phyloP scores from a whole-genome alignment of 1,284 basidiomycete species.

The Trichosporon inkin region DNA sequence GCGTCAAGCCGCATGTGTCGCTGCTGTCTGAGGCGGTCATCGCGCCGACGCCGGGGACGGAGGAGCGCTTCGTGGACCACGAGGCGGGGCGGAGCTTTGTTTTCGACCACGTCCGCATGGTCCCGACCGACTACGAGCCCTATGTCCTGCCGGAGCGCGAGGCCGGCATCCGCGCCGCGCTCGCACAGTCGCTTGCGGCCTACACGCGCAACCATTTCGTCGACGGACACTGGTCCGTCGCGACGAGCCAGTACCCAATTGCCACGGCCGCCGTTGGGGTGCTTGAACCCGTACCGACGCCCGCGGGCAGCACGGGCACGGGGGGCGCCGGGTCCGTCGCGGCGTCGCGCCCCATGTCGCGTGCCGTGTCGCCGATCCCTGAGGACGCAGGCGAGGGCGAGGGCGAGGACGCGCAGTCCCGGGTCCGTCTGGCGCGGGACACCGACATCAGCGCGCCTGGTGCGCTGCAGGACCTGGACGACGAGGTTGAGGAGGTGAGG shows the following conservation, averaged over 20 bases:
- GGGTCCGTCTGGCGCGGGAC: background rate
- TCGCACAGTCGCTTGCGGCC: slow-evolving; percentile 63
- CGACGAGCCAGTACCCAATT: slow-evolving; percentile 49
- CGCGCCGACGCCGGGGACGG: slow-evolving; percentile 30
- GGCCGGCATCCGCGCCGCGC: slow-evolving; percentile 66
- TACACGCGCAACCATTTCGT: slow-evolving; percentile 73
- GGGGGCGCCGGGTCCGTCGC: background rate
- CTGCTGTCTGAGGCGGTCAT: slow-evolving; percentile 39
- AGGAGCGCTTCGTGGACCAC: slow-evolving; percentile 75
- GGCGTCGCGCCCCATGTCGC: background rate
- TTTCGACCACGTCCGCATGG: slow-evolving; percentile 75
- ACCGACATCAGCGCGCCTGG: slow-evolving; percentile 33
- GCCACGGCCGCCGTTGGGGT: slow-evolving; percentile 9
- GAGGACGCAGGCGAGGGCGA: slow-evolving; percentile 11
- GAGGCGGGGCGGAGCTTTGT: slow-evolving; percentile 68
- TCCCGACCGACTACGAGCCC: slow-evolving; percentile 59
- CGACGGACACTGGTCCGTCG: slow-evolving; percentile 68
- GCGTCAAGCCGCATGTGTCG: slow-evolving; percentile 30
- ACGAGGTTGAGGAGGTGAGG: slow-evolving; percentile 29
- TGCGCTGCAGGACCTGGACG: slow-evolving; percentile 33
- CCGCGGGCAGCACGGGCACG: background rate
- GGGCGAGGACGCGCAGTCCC: slow-evolving; percentile 5
- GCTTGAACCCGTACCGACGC: slow-evolving; percentile 11
- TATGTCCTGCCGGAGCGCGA: slow-evolving; percentile 62
- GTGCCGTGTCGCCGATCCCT: background rate